Conservation (phyloP, 73 alveolate genomes). For the Symbiodinium natans region DNA sequence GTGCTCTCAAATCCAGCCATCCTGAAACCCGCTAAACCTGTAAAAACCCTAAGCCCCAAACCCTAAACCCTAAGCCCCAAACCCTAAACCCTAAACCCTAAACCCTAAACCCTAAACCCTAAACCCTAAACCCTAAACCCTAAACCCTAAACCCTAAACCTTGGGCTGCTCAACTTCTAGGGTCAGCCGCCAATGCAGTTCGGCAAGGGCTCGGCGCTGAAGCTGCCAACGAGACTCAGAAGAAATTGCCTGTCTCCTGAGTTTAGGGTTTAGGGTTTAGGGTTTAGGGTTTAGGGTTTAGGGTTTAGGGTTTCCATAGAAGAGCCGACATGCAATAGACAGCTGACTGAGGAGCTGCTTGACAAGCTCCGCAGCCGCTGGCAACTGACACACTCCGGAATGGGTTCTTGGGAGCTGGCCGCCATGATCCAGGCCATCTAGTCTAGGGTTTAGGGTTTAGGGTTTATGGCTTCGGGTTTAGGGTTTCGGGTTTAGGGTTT, state of each 20-base stretch:
- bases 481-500: too few relatives aligned
- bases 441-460: too few relatives aligned
- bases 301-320: neutral
- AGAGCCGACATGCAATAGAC: neutral
- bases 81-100: neutral
- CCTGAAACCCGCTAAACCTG: neutral
- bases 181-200: conserved; percentile 6
- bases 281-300: neutral
- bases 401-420: neutral
- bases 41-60: too few relatives aligned
- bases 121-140: neutral
- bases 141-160: neutral
- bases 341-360: neutral
- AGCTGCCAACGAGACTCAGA: neutral
- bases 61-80: too few relatives aligned
- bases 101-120: too few relatives aligned
- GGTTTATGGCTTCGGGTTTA: too few relatives aligned
- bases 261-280: too few relatives aligned
- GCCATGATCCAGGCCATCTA: neutral
- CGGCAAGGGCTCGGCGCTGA: neutral
- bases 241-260: neutral
- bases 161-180: neutral
- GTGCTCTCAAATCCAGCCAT: too few relatives aligned
- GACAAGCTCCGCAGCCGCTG: neutral
- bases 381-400: neutral